Conservation (phyloP, 225 moss, liverwort and hornwort species). For the Pseudisothecium myosuroides region DNA sequence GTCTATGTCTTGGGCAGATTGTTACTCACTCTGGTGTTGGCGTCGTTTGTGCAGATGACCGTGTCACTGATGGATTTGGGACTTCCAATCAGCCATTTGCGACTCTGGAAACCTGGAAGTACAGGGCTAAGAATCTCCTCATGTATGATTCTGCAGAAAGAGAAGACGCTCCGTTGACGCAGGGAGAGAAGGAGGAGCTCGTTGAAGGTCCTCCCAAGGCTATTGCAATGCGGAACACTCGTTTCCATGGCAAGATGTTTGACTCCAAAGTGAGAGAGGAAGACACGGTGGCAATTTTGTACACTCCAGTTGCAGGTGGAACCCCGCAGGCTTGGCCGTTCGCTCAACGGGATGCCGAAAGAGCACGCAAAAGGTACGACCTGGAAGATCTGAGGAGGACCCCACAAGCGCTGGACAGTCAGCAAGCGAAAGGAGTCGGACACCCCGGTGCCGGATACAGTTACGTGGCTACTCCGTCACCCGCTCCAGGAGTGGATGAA, state of each 20-base stretch:
- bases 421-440: slow-evolving; percentile 1
- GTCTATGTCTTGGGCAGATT: not conserved
- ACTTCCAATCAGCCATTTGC: slow-evolving; percentile 84
- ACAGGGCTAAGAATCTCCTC: slow-evolving; percentile 77
- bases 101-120: slow-evolving; percentile 83
- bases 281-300: slow-evolving; percentile 90
- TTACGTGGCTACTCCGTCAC: slow-evolving; percentile 89
- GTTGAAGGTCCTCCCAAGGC: slow-evolving; percentile 81
- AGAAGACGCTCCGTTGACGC: slow-evolving; percentile 76
- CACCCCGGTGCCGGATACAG: slow-evolving; percentile 58
- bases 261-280: slow-evolving; percentile 92
- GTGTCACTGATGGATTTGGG: slow-evolving; percentile 81
- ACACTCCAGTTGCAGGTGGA: slow-evolving; percentile 85
- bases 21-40: not conserved
- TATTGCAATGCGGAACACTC: slow-evolving; percentile 63
- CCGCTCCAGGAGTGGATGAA: slow-evolving; percentile 87
- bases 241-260: slow-evolving; percentile 98
- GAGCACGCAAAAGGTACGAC: slow-evolving; percentile 86
- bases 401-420: slow-evolving; percentile 40
- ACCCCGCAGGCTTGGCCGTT: slow-evolving; percentile 97
- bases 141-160: slow-evolving; percentile 96
- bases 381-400: slow-evolving; percentile 86
- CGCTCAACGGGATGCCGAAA: slow-evolving; percentile 91
- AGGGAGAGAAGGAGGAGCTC: slow-evolving; percentile 72
- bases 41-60: slow-evolving; percentile 37